These are phyloP conservation scores for Zygosaccharomyces pseudorouxii DNA, from an alignment of 805 yeast species.

Conservation along the genomic window DNA sequence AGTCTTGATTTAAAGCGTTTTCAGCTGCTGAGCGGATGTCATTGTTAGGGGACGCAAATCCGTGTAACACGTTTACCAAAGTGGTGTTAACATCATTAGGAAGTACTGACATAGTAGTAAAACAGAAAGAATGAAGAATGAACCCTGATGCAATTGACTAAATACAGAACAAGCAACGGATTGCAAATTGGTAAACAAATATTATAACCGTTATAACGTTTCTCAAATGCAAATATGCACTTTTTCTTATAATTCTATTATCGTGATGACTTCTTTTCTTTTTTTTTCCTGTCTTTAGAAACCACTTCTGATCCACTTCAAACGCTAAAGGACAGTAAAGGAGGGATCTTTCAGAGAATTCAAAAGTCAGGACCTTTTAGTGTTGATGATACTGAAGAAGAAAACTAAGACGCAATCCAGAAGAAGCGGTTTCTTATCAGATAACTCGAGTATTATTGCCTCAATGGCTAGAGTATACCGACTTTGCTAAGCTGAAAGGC, in stretches of 20 bases:
- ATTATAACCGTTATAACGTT: not conserved
- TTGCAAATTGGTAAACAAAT: not conserved
- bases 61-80: constrained; percentile 53
- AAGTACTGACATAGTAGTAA: constrained; percentile 38
- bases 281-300: not conserved
- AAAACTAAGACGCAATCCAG: not conserved
- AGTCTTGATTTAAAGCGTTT: constrained; percentile 59
- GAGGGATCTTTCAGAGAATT: not conserved
- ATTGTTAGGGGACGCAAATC: constrained; percentile 78
- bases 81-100: constrained; percentile 58
- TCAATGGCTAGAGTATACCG: too few relatives aligned
- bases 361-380: not conserved
- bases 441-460: not conserved
- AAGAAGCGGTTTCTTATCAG: not conserved
- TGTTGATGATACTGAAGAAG: not conserved
- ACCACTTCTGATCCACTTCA: not conserved
- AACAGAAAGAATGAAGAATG: not conserved
- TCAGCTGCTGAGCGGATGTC: constrained; percentile 74
- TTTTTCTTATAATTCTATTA: not conserved
- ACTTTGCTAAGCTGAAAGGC: too few relatives aligned
- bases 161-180: not conserved
- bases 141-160: not conserved
- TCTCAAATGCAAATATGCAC: not conserved
- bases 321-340: not conserved
- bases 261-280: too few relatives aligned